Evolutionary conservation across 176 grass and related monocot genomes (phyloP), one percentile per base, ranked within the genome.

Genomic region (Aechmea fasciata): DNA sequence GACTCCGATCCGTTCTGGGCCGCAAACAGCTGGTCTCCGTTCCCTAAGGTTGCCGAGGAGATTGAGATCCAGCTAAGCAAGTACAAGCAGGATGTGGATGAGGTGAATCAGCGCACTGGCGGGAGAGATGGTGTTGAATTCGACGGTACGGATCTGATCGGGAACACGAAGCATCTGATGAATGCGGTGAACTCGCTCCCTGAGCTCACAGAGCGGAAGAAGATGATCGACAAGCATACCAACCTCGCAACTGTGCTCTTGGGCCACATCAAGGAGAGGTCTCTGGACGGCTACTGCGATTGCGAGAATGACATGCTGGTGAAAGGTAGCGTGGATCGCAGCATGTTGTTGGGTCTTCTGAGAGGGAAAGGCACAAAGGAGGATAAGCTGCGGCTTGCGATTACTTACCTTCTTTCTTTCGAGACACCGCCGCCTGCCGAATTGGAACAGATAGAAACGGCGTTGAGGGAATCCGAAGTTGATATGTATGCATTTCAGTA

Each of bases 31-130:
- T 92, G 92, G 92, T 96, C 73, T 41, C 83, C 81, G 13, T 96
- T 90, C 64, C 85, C 90, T 20, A 87, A 92, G 69, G 92, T 96
- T 10, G 88, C 92, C 0, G 83, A 89, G 65, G 92, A 96, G 69
- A 96, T 96, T 1, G 88, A 89, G 67, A 71, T 48, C 0, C 89
- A 92, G 28, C 86, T 96, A 59, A 81, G 81, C 73, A 91, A 91
- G 47, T 96, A 96, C 81, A 96, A 96, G 81, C 92, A 92, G 64
- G 88, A 92, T 67, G 89, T 92, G 47, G 92, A 96, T 74, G 92
- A 92, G 63, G 88, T 96, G 74, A 96, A 96, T 75, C 78, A 83
- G 77, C 83, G 77, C 48, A 90, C 88, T 2, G 88, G 86, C 49
- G 86, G 86, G 28, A 74, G 84, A 65, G 75, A 65, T 22, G 92